phyloP scores from a whole-genome alignment of 345 rosid genomes.

The Luvunga scandens region DNA sequence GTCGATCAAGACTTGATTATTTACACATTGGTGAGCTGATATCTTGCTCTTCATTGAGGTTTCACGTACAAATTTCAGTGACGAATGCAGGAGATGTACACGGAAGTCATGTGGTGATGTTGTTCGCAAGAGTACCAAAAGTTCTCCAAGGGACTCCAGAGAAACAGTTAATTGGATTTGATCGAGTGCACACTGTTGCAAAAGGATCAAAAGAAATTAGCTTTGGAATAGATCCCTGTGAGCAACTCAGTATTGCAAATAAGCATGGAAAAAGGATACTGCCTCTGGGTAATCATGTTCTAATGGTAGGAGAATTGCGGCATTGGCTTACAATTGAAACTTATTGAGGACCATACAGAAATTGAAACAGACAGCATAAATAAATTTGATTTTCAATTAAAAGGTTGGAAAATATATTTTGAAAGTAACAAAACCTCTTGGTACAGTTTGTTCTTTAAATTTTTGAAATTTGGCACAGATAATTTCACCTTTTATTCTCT shows the following conservation, averaged over 20 bases:
- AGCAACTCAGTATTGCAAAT: slow-evolving; percentile 60
- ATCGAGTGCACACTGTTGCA: slow-evolving; percentile 57
- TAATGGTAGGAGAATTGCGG: slow-evolving; percentile 57
- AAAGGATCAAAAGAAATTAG: slow-evolving; percentile 36
- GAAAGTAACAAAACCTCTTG: not conserved
- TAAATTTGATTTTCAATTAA: not conserved
- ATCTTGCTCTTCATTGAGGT: slow-evolving; percentile 54
- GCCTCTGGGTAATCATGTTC: slow-evolving; percentile 54
- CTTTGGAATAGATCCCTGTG: slow-evolving; percentile 69
- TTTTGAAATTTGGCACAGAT: not conserved
- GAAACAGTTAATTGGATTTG: slow-evolving; percentile 75
- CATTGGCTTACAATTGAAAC: slow-evolving; percentile 49
- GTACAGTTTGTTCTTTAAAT: not conserved
- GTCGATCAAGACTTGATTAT: slow-evolving; percentile 30
- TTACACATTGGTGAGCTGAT: slow-evolving; percentile 28
- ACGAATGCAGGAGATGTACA: slow-evolving; percentile 57
- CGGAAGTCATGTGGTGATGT: slow-evolving; percentile 74
- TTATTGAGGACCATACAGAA: slow-evolving; percentile 12
- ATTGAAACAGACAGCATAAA: not conserved
- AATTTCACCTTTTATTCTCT: not conserved
- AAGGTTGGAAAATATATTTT: not conserved
- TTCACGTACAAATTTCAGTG: slow-evolving; percentile 46
- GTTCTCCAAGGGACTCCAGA: slow-evolving; percentile 46
- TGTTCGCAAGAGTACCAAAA: slow-evolving; percentile 56
- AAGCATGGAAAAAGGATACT: slow-evolving; percentile 56